Evolutionary conservation across 75 land plant species (phyloP).

Genomic region (Cryptomeria japonica): DNA sequence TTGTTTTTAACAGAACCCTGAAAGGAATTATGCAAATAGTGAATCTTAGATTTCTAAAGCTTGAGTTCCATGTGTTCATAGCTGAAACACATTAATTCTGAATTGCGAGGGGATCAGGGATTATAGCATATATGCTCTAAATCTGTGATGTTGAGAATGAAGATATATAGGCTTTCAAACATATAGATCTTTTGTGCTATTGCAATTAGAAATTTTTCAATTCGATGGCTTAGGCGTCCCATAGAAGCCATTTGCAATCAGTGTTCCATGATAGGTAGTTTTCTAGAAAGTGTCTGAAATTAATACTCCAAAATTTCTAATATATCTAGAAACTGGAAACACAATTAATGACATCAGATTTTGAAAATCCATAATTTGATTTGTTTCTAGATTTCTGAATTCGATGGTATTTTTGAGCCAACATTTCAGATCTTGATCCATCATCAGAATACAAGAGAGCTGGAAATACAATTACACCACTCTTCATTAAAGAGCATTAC

Average conservation of each 20-base stretch:
- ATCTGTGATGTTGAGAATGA: not conserved
- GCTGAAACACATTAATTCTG: not conserved
- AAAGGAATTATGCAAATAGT: not conserved
- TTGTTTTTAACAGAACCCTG: not conserved
- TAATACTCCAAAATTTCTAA: too few relatives aligned
- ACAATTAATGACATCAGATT: too few relatives aligned
- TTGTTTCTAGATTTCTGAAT: too few relatives aligned
- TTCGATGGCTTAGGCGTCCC: not conserved
- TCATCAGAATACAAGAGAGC: too few relatives aligned
- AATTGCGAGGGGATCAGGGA: not conserved
- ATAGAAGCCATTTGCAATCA: not conserved
- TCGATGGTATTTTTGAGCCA: too few relatives aligned
- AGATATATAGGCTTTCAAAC: not conserved
- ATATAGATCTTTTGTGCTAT: not conserved
- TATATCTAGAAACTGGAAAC: not conserved
- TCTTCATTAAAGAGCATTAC: not conserved
- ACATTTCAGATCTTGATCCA: too few relatives aligned
- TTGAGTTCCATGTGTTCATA: not conserved
- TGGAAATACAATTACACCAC: not conserved
- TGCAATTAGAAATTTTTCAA: not conserved
- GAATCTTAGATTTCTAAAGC: not conserved
- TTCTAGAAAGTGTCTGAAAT: not conserved
- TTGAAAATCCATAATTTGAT: too few relatives aligned
- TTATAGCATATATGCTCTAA: not conserved
- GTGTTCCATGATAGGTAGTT: not conserved